These are phyloP conservation scores for Dioscorea alata DNA, from an alignment of 106 monocot genomes.

Conservation along the genomic window DNA sequence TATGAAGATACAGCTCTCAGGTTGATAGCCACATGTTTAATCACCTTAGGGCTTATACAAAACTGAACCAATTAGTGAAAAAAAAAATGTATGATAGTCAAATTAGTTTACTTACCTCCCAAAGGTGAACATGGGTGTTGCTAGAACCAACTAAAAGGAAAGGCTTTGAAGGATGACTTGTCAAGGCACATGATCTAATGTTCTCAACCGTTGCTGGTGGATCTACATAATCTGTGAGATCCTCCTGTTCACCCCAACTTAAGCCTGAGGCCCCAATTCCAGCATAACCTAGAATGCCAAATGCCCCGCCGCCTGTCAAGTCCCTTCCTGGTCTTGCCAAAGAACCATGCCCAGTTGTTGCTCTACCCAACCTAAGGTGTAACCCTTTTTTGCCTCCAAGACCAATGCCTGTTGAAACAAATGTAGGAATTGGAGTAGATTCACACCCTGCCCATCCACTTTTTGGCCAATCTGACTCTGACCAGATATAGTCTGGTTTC, in stretches of 20 bases:
- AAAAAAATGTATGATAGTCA: no score
- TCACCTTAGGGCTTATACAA: no score
- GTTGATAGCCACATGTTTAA: no score
- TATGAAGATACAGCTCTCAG: no score
- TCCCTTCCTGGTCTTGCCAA: constrained; percentile 70
- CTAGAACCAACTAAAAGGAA: constrained; percentile 81
- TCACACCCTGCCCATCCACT: constrained; percentile 72
- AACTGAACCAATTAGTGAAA: no score
- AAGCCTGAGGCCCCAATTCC: constrained; percentile 82
- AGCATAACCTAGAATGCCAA: constrained; percentile 97
- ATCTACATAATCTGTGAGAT: constrained; percentile 52
- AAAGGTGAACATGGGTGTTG: constrained; percentile 86
- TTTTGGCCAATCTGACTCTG: constrained; percentile 76
- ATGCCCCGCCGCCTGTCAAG: constrained; percentile 78
- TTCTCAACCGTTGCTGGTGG: constrained; percentile 66
- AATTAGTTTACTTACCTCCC: constrained; percentile 61
- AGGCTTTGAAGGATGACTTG: constrained; percentile 75
- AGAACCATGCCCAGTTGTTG: constrained; percentile 37
- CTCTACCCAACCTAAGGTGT: constrained; percentile 63
- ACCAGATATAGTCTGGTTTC: constrained; percentile 62
- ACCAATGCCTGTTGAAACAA: constrained; percentile 57
- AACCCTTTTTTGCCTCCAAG: constrained; percentile 55
- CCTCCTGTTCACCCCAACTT: constrained; percentile 74
- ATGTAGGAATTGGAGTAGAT: constrained; percentile 57
- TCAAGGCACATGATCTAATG: constrained; percentile 58